phyloP scores from a whole-genome alignment of 2,329 filamentous ascomycete species.

The Ceratocystis cubensis region DNA sequence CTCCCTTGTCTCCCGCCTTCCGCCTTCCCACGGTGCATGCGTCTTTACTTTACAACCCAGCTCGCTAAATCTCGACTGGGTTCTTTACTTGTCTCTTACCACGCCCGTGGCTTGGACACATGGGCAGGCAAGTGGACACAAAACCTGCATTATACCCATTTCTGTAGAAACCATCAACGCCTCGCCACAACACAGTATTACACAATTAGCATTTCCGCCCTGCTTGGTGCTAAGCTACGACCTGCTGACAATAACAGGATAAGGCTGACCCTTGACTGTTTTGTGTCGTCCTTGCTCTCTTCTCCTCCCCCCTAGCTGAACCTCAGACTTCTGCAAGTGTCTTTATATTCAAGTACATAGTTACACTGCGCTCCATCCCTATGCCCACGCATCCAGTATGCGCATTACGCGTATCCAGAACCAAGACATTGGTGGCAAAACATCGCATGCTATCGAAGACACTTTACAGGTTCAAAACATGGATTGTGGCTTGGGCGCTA shows the following conservation, averaged over 20 bases:
- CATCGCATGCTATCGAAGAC: not conserved
- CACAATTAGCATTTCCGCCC: no score
- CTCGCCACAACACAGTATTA: not conserved
- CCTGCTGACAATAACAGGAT: no score
- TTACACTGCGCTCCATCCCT: not conserved
- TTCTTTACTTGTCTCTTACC: not conserved
- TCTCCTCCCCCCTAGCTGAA: no score
- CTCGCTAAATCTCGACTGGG: not conserved
- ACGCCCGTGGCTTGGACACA: conserved; percentile 2
- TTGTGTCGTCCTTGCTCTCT: no score
- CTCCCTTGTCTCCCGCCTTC: conserved; percentile 1
- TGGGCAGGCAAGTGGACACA: not conserved
- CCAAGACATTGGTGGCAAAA: not conserved
- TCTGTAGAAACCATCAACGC: not conserved
- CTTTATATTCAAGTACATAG: not conserved
- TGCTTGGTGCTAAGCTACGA: no score
- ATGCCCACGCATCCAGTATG: not conserved
- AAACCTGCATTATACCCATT: not conserved
- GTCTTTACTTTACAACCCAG: not conserved
- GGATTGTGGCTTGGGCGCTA: not conserved
- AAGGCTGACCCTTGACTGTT: no score
- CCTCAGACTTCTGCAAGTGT: not conserved
- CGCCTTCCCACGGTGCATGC: not conserved
- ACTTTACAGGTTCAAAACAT: not conserved
- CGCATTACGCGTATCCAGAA: not conserved